These are phyloP conservation scores for Ganoderma resinaceum DNA, from an alignment of 1,284 basidiomycete genomes.

Conservation along the genomic window DNA sequence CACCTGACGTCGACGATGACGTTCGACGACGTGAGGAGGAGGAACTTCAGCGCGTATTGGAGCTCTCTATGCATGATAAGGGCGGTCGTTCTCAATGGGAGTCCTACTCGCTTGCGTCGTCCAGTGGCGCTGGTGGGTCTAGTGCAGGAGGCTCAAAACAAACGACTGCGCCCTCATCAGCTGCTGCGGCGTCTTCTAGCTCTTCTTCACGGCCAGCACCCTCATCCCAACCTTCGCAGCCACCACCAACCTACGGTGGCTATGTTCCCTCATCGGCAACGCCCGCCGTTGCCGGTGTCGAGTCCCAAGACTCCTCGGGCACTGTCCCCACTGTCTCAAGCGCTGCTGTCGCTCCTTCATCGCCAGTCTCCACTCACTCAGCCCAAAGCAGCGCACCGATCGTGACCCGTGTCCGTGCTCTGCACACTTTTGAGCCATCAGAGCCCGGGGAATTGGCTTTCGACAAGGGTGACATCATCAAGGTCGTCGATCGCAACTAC, in stretches of 20 bases:
- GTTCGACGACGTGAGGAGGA: conserved; percentile 87
- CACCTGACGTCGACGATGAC: conserved; percentile 79
- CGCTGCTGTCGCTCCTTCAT: conserved; percentile 29
- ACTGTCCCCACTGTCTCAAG: conserved; percentile 32
- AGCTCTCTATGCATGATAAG: conserved; percentile 89
- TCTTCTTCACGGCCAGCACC: conserved; percentile 12
- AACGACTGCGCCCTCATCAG: conserved; percentile 30
- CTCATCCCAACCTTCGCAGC: conserved; percentile 25
- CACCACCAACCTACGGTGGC: conserved; percentile 38
- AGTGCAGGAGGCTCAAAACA: conserved; percentile 38
- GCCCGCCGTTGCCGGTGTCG: conserved; percentile 34
- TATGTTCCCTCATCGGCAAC: conserved; percentile 42
- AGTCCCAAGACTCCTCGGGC: conserved; percentile 18
- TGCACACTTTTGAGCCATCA: conserved; percentile 90
- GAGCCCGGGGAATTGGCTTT: conserved; percentile 94
- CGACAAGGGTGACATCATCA: conserved; percentile 94
- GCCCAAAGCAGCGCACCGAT: conserved; percentile 46
- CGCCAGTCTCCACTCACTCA: conserved; percentile 44
- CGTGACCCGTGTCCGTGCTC: conserved; percentile 86
- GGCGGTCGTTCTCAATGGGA: conserved; percentile 74
- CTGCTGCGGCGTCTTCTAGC: conserved; percentile 33
- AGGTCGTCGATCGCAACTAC: conserved; percentile 94
- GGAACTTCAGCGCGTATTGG: conserved; percentile 89
- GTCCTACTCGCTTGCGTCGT: conserved; percentile 45
- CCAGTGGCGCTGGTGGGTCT: conserved; percentile 52